These are phyloP conservation scores for Citrullus mucosospermus DNA, from an alignment of 306 rosid species.

Conservation along the genomic window DNA sequence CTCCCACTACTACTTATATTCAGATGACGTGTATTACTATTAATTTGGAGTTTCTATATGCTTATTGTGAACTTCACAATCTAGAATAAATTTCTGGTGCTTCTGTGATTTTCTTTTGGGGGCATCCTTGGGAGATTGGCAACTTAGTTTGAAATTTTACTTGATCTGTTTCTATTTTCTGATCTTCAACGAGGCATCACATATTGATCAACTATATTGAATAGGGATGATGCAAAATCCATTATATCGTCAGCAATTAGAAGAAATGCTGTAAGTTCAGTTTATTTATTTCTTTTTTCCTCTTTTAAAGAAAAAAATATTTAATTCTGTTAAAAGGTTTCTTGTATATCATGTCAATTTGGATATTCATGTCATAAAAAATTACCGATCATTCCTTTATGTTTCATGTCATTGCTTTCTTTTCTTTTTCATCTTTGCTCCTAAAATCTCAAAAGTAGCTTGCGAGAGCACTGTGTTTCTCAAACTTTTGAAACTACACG, in stretches of 20 bases:
- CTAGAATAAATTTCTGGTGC: background rate
- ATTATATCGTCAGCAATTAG: slow-evolving; percentile 87
- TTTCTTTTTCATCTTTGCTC: background rate
- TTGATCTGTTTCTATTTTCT: background rate
- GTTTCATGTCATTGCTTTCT: background rate
- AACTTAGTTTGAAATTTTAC: background rate
- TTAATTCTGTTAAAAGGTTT: background rate
- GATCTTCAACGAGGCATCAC: background rate
- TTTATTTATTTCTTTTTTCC: background rate
- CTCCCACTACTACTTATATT: background rate
- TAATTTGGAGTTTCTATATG: background rate
- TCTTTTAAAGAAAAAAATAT: background rate
- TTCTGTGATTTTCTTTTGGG: background rate
- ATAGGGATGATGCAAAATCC: slow-evolving; percentile 97
- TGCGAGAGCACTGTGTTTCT: background rate
- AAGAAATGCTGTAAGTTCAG: slow-evolving; percentile 83
- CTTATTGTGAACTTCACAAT: background rate
- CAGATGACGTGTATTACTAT: background rate
- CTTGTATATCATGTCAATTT: background rate
- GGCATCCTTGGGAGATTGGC: background rate
- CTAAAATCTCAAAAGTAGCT: background rate
- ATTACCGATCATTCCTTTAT: background rate
- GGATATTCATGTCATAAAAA: background rate
- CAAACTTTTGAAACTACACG: background rate
- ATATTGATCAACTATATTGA: background rate